Evolutionary conservation across 768 basidiomycete species (phyloP), one percentile per base, ranked within the genome.

Genomic region (Rubroboletus satanas): DNA sequence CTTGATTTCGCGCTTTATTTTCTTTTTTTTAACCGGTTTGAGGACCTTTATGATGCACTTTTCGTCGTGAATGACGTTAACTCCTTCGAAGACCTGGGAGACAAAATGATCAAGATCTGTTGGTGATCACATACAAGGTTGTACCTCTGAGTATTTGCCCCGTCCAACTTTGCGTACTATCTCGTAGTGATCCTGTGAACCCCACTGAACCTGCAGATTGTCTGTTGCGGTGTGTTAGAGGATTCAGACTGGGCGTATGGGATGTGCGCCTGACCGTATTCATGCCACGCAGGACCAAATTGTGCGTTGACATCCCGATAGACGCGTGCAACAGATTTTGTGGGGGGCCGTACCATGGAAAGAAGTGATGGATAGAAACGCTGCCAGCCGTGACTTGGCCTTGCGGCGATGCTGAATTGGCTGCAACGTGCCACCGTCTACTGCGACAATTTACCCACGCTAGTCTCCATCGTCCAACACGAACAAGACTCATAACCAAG

Each of bases 11-110:
- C 96, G 83, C 77, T 98, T 98, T 75, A 98, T 98, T 77, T 98
- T 98, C 84, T 98, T 98, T 84, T 98, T 98, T 82, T 98, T 98
- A 38, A 98, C 95, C 0, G 96, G 96, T 73, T 98, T 98, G 62
- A 98, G 80, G 32, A 98, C 96, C 73, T 98, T 98, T 77, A 98
- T 94, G 73, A 96, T 96, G 71, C 93, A 95, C 74, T 95, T 95
- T 74, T 91, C 89, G 64, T 93, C 90, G 57, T 87, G 88, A 49
- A 89, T 84, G 57, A 93, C 85, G 70, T 95, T 91, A 66, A 96
- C 84, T 7, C 94, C 94, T 73, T 96, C 93, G 63, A 96, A 96
- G 55, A 93, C 90, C 90, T 92, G 64, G 5, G 51, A 37, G 51
- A 41, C 56, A 12, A 26, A 17, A 29, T 45, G 58, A 62, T 51